Evolutionary conservation across 495 filamentous ascomycete species (phyloP).

Genomic region (Xylaria intraflava): DNA sequence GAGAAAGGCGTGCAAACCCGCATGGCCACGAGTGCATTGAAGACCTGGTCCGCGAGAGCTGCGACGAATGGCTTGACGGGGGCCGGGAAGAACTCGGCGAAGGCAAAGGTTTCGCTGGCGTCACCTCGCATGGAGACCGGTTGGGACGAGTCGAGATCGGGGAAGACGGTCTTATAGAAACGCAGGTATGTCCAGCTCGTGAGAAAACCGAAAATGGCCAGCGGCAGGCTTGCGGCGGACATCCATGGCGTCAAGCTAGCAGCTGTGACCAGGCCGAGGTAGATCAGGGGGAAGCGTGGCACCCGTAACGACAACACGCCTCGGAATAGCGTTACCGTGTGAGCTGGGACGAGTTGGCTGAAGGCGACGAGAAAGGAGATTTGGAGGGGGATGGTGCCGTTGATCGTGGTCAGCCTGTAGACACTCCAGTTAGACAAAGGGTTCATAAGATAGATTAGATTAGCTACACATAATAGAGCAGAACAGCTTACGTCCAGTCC

Average conservation of each 20-base stretch:
- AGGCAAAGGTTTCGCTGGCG: conserved; percentile 90
- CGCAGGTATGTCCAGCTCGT: conserved; percentile 93
- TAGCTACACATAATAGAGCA: too few relatives aligned
- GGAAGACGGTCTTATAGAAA: conserved; percentile 74
- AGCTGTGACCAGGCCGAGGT: conserved; percentile 66
- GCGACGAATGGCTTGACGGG: conserved; percentile 70
- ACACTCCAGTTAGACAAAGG: conserved; percentile 5
- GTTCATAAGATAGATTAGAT: too few relatives aligned
- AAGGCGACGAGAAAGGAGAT: conserved; percentile 95
- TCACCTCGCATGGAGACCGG: conserved; percentile 65
- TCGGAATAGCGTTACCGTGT: conserved; percentile 91
- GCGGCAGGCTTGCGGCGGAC: conserved; percentile 74
- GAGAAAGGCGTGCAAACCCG: conserved; percentile 82
- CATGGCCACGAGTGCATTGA: conserved; percentile 63
- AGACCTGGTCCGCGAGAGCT: conserved; percentile 65
- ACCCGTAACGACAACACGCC: conserved; percentile 85
- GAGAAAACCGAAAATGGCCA: conserved; percentile 76
- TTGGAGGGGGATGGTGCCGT: conserved; percentile 82
- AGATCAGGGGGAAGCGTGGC: conserved; percentile 82
- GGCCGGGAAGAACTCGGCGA: conserved; percentile 92
- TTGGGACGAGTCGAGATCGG: conserved; percentile 59
- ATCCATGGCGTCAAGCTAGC: conserved; percentile 74
- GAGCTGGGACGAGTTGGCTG: conserved; percentile 95
- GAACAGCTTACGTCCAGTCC: conserved; percentile 56
- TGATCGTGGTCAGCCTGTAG: conserved; percentile 66